Percentiles rank a stretch among this genome's conserved stretches.
Evolutionary conservation across 495 filamentous ascomycete genomes (phyloP).

Genomic region (Penicillium longicatenatum): DNA sequence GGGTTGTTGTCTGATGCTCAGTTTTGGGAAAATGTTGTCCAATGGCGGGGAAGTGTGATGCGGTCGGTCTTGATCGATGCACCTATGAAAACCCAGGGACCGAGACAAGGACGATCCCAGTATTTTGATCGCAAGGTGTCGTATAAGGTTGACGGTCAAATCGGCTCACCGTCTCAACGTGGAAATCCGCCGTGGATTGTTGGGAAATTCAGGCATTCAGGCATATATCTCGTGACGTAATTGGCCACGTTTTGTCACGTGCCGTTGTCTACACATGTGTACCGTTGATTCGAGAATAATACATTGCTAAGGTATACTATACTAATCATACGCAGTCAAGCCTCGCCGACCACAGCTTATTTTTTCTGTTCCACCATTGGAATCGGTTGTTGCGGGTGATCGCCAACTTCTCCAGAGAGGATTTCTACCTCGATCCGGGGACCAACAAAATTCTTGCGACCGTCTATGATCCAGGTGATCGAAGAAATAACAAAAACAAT

Average conservation of each 20-base stretch:
- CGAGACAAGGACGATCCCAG: not conserved
- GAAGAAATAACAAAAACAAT: conserved; percentile 66
- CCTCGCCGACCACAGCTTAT: not conserved
- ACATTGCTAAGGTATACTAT: not conserved
- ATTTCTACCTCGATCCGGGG: conserved; percentile 56
- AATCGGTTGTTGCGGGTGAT: conserved; percentile 20
- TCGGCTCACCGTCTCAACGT: conserved; percentile 3
- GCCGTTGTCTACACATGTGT: not conserved
- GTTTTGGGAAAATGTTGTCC: not conserved
- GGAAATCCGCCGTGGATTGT: conserved; percentile 17
- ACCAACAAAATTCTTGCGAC: conserved; percentile 69
- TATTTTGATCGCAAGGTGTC: not conserved
- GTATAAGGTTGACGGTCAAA: not conserved
- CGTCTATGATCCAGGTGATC: conserved; percentile 72
- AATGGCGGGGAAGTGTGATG: conserved; percentile 2
- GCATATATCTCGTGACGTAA: conserved; percentile 22
- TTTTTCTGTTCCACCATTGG: conserved; percentile 25
- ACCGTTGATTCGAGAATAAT: not conserved
- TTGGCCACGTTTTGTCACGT: not conserved
- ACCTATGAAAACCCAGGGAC: not conserved
- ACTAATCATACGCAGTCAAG: not conserved
- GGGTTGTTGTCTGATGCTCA: not conserved
- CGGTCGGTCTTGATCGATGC: not conserved
- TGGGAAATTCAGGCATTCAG: conserved; percentile 24
- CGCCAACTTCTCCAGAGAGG: conserved; percentile 29